Evolutionary conservation across 345 rosid species (phyloP).

Genomic region (Salix brachista): DNA sequence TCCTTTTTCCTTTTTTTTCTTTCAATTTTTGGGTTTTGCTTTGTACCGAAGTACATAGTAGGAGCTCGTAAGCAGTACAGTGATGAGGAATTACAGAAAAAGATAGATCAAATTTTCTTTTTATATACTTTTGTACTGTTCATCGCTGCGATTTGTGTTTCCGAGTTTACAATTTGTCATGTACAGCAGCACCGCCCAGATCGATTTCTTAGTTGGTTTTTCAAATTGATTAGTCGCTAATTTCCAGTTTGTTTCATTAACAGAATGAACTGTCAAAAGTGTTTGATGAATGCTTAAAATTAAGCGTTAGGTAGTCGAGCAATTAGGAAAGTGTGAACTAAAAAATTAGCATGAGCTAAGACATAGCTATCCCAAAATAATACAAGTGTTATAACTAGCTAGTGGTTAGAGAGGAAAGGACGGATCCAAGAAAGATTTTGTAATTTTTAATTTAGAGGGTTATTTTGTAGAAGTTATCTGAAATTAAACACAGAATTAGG

Average conservation of each 20-base stretch:
- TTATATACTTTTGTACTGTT: background rate
- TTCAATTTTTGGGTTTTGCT: background rate
- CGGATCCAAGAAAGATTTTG: too few relatives aligned
- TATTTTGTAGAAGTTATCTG: too few relatives aligned
- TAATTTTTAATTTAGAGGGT: too few relatives aligned
- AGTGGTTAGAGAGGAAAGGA: too few relatives aligned
- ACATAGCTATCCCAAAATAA: too few relatives aligned
- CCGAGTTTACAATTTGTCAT: background rate
- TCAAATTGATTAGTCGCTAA: background rate
- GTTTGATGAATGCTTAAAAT: background rate
- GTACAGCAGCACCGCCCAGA: background rate
- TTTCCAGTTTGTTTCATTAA: background rate
- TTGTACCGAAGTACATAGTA: constrained; percentile 6
- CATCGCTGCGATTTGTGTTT: background rate
- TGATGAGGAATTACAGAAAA: background rate
- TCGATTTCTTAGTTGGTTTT: background rate
- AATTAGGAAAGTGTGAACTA: background rate
- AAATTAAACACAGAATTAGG: too few relatives aligned
- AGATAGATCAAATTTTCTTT: background rate
- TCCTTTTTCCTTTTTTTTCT: background rate
- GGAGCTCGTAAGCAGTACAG: background rate
- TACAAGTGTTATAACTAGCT: too few relatives aligned
- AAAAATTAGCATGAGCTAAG: too few relatives aligned
- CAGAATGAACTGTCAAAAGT: background rate
- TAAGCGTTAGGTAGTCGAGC: background rate